Base-by-base conservation (phyloP, 345 rosid genomes). In the Populus deltoides region DNA sequence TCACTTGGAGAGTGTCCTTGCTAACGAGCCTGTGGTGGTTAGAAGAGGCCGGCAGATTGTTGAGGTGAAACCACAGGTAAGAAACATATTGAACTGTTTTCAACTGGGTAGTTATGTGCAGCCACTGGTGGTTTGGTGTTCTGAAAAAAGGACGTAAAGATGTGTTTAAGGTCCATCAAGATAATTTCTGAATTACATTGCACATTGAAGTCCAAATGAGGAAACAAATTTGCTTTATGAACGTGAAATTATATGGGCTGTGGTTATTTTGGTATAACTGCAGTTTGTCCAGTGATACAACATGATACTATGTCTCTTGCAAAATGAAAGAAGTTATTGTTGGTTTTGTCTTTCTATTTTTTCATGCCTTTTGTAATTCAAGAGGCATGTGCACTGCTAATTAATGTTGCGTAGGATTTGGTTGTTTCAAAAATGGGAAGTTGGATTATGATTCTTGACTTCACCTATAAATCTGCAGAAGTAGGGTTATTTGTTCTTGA, bases 61-160 rank as follows among this genome's bases (percentile, higher is more conserved):
- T 61, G 98, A 93, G 87, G 93, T 90, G 65, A 93, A 92, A 78
- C 98, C 97, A n/a, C 98, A 93, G 98, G 98, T 92, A 85, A 59
- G 24, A 45, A 51, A 9, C 59, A 24, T 20, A n/a, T 24, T 63
- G 24, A 15, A 55, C 62, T 45, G 20, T 29, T 57, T 59, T 59
- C 29, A 59, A 59, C n/a, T 53, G 5, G 25, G 29, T 55, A 22
- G 24, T 55, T 55, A 55, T 8, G 61, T 55, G 61, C 61, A 55
- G 61, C 61, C 61, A 55, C 61, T 22, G 10, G 62, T 20, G 62
- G 22, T 49, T 49, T 49, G 55, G 1, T 53, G 20, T 20, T 53
- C 59, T 53, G 59, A 53, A 53, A 18, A 18, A 20, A 53, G 22
- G 10, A 24, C 29, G n/a, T 16, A 59, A 55, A 55, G 61, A 55